A percentile compares a stretch with the other conserved stretches of the same genome.
phyloP scores from a whole-genome alignment of 176 grass and related monocot species.

The bread wheat (Triticum aestivum) region IWGSC_CS_RefSeq_v2.1 NC_057802.1:113480690-113481189 shows the following conservation, averaged over 20 bases:
- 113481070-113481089: neutral
- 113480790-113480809: neutral
- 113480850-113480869: neutral
- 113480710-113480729: constrained; percentile 19
- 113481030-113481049: constrained; percentile 26
- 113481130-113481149: neutral
- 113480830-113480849: constrained; percentile 40
- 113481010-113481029: constrained; percentile 35
- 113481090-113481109: neutral
- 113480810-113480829: constrained; percentile 26
- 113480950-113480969: constrained; percentile 52
- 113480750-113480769: neutral
- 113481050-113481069: constrained; percentile 10
- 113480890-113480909: constrained; percentile 5
- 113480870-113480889: constrained; percentile 41
- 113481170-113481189: neutral
- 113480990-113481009: constrained; percentile 47
- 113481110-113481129: neutral
- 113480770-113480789: constrained; percentile 39
- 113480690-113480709: constrained; percentile 37
- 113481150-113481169: neutral
- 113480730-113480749: constrained; percentile 15
- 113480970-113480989: constrained; percentile 54
- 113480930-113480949: constrained; percentile 52
- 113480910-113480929: constrained; percentile 30